Conservation (phyloP, 2,329 filamentous ascomycete genomes). For the Monilinia aucupariae region DNA sequence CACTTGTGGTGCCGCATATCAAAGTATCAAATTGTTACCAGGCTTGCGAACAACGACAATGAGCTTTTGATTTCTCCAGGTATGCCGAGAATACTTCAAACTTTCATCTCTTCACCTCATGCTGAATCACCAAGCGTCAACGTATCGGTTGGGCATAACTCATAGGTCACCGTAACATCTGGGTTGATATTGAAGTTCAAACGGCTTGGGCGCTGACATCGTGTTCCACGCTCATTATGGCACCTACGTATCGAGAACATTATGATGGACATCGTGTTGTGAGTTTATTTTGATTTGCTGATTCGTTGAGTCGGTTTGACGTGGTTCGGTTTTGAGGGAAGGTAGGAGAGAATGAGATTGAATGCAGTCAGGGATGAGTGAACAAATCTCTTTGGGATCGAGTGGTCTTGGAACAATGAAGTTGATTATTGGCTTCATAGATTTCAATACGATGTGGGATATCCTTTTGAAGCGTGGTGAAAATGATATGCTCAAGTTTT, state of each 20-base stretch:
- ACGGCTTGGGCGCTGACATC: not conserved
- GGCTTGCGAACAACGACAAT: too few relatives aligned
- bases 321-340: not conserved
- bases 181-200: not conserved
- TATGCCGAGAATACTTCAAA: too few relatives aligned
- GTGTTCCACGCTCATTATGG: not conserved
- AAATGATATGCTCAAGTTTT: not conserved
- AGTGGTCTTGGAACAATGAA: not conserved
- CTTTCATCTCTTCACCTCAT: too few relatives aligned
- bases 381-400: not conserved
- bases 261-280: conserved; percentile 5
- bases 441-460: not conserved
- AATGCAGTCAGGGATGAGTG: too few relatives aligned
- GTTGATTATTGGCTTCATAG: not conserved
- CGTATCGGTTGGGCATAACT: too few relatives aligned
- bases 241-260: conserved; percentile 11
- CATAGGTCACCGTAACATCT: not conserved
- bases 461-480: not conserved
- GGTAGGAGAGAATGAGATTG: not conserved
- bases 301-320: not conserved
- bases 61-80: too few relatives aligned
- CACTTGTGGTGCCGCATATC: too few relatives aligned
- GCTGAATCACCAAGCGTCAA: too few relatives aligned
- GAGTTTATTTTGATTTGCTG: not conserved
- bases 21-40: too few relatives aligned